Base-by-base conservation (phyloP, 1,139 yeast genomes). In the Pichia sp. region DNA sequence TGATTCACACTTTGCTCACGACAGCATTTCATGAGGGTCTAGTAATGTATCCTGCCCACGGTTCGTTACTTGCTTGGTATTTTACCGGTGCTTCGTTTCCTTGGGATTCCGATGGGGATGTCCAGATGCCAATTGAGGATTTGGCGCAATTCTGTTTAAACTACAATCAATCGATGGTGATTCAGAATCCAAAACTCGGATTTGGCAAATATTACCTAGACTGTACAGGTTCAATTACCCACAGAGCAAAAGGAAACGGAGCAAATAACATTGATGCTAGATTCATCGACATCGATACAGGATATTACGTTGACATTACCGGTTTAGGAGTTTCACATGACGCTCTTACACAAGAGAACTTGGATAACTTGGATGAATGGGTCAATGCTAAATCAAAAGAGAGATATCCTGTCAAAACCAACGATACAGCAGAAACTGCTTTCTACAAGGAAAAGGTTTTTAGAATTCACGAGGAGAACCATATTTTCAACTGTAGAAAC, bases 191-290 rank as follows among this genome's bases (percentile, higher is more conserved):
- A 2, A 75, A 72, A 48, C 44, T 48, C 41, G 90, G 90, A 5
- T 76, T 74, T 53, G 79, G 81, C 10, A 71, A 70, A 45, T 77
- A 67, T 47, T 69, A 67, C 48, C 54, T 79, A 34, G 83, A 77
- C 57, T 53, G 68, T 55, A 52, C 65, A 55, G 71, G 55, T 29
- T 56, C 49, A 23, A 48, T 56, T 9, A 61, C 57, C 40, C 77
- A 55, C 49, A 59, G 71, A 47, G 54, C 52, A 2, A 64, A 62
- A 39, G 69, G 65, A 2, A 75, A 74, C 53, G 77, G 77, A 23
- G 52, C 56, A 27, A 86, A 85, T 59, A 79, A 82, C 50, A 85
- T 85, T 49, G 95, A 86, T 65, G 95, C 92, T 1, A 71, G 95
- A 47, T 83, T 85, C 55, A 76, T 86, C 47, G 95, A 86, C 60